Evolutionary conservation across 345 rosid genomes (phyloP).

Genomic region (Salix arbutifolia): DNA sequence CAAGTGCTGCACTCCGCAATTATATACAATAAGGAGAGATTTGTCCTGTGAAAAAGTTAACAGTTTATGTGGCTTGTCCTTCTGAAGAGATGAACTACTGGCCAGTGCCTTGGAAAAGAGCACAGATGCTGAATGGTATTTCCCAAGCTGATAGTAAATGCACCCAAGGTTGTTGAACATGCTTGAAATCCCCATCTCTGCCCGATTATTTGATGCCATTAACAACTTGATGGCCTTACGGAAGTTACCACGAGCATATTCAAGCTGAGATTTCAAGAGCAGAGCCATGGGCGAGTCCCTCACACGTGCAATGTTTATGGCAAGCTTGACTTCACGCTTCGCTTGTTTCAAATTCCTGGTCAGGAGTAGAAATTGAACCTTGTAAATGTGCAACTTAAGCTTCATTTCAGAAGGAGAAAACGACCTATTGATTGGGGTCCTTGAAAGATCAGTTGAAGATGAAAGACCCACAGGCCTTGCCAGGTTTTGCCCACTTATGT

Average conservation of each 20-base stretch:
- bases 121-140: slow-evolving; percentile 56
- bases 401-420: slow-evolving; percentile 64
- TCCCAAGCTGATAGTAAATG: slow-evolving; percentile 76
- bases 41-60: slow-evolving; percentile 78
- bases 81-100: slow-evolving; percentile 58
- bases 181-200: slow-evolving; percentile 67
- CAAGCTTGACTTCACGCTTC: slow-evolving; percentile 95
- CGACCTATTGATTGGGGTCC: slow-evolving; percentile 51
- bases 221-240: slow-evolving; percentile 91
- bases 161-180: slow-evolving; percentile 91
- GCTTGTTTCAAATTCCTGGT: slow-evolving; percentile 88
- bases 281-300: slow-evolving; percentile 87
- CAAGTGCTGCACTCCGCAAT: slow-evolving; percentile 78
- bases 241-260: slow-evolving; percentile 90
- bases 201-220: slow-evolving; percentile 66
- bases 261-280: slow-evolving; percentile 91
- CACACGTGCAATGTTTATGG: slow-evolving; percentile 84
- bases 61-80: slow-evolving; percentile 65
- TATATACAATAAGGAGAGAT: slow-evolving; percentile 72
- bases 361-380: slow-evolving; percentile 79
- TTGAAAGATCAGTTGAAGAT: slow-evolving; percentile 52
- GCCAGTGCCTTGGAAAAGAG: slow-evolving; percentile 75
- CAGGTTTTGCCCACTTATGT: slow-evolving; percentile 62
- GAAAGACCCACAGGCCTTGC: slow-evolving; percentile 48
- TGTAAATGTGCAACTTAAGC: slow-evolving; percentile 93